Base-by-base conservation (phyloP, 2,329 filamentous ascomycete genomes). In the Bipolaris cookei region DNA sequence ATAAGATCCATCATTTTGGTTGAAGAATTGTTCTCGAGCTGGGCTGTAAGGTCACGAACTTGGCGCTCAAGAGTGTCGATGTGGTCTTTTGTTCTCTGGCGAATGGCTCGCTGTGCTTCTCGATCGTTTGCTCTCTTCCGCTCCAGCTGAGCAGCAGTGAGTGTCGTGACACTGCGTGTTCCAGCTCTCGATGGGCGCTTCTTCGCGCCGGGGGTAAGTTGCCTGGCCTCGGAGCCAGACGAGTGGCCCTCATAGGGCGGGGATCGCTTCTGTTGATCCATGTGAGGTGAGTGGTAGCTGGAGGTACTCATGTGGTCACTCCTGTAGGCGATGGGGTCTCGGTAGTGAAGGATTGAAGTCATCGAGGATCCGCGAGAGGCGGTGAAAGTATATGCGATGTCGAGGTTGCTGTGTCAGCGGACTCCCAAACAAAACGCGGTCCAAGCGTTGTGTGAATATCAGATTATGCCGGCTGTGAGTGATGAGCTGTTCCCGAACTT, bases 61-160 rank as follows among this genome's bases (percentile, higher is more conserved):
- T 82, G 81, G 46, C 78, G 75, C 64, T 86, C 83, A n/a, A 86
- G 78, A 25, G 76, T 77, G 61, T 86, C 83, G 58, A 86, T 86
- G 68, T 85, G 83, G 62, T 85, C 83, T 62, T 84, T 86, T 39
- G 83, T 86, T 58, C 84, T 75, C 67, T 85, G 82, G 28, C 84
- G 81, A 62, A 86, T 86, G 46, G 83, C 84, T 62, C 84, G 79
- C 68, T 86, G 84, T 51, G 84, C 84, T 71, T 86, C 84, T 59
- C 84, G 79, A 69, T 86, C 84, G 70, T 86, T 86, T 59, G 84
- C 84, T 57, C 84, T 78, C 70, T 86, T 86, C 48, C 84, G 77
- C 65, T 86, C 84, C 46, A 86, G 76, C 66, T 86, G 84, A 56
- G 84, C 83, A 30, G 82, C 79, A 14, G 83, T 84, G 52, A 86